phyloP scores from a whole-genome alignment of 176 grass and related monocot species.

The Cymbopogon citratus region DNA sequence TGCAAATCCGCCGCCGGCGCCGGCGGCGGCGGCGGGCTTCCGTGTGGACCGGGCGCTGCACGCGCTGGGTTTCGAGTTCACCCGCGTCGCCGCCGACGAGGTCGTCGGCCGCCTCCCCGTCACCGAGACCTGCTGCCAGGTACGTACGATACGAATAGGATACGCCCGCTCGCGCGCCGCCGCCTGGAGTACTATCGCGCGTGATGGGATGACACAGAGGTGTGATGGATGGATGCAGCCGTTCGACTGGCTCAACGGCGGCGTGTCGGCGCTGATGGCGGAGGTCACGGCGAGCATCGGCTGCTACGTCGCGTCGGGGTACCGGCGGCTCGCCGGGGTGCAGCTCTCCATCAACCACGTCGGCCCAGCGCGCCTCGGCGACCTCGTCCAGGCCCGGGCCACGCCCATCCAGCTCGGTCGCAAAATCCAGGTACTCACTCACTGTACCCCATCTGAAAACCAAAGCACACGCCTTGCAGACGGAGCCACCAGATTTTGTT shows the following conservation, averaged over 20 bases:
- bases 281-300: slow-evolving; percentile 66
- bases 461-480: too few species aligned
- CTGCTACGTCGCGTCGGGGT: slow-evolving; percentile 47
- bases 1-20: too few species aligned
- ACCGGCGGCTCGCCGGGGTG: slow-evolving; percentile 57
- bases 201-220: too few species aligned
- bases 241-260: slow-evolving; percentile 71
- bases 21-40: background rate
- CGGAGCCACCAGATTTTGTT: too few species aligned
- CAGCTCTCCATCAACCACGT: slow-evolving; percentile 86
- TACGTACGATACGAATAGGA: background rate
- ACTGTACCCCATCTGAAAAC: background rate
- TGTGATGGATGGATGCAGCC: slow-evolving; percentile 30
- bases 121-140: slow-evolving; percentile 81
- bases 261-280: slow-evolving; percentile 77
- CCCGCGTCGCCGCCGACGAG: slow-evolving; percentile 43
- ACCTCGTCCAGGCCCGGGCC: slow-evolving; percentile 49
- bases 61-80: slow-evolving; percentile 62
- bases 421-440: slow-evolving; percentile 49
- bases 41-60: slow-evolving; percentile 53
- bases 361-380: slow-evolving; percentile 55
- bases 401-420: slow-evolving; percentile 56
- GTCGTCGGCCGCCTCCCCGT: slow-evolving; percentile 63
- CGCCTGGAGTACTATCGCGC: too few species aligned
- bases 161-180: too few species aligned